Base-by-base conservation (phyloP, 805 yeast species). In the Komagataella pastoris region DNA sequence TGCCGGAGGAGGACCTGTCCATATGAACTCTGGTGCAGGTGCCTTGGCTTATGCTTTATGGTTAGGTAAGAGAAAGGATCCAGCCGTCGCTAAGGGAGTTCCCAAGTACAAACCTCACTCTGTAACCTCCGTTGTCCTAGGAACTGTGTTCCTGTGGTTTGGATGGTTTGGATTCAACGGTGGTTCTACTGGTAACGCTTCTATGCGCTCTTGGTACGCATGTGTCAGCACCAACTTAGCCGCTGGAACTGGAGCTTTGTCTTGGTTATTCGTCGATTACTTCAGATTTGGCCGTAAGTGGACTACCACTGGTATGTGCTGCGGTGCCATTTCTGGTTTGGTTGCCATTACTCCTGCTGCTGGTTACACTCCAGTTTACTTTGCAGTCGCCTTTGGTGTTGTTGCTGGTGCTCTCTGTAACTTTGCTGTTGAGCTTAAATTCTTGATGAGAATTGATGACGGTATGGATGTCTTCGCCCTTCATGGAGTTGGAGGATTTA, bases 111-210 rank as follows among this genome's bases (percentile, higher is more conserved):
- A 81, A 70, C 98, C 99, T 46, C 97, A 91, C 66, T 85, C 93
- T 19, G 96, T 91, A 44, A 79, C 95, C 7, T 79, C 89, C 48
- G 88, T 89, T 53, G 97, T 90, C 17, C 70, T 93, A 53, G 99
- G 99, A 52, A 89, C 97, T 18, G 84, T 88, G 10, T 86, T 93
- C 73, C 77, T 93, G 59, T 91, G 97, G 97, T 89, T 93, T 61
- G 99, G 98, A 44, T 93, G 99, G 99, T 89, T 89, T 63, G 97
- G 97, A 46, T 93, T 93, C 81, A 93, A 93, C 77, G 97, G 97
- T 69, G 98, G 98, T 61, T 88, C 97, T 49, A 86, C 97, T 50
- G 97, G 97, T 68, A 85, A 88, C 64, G 87, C 97, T 44, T 71
- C 91, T 55, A 81, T 93, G 65, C 84, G 97, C 71, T 90, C 97